These are phyloP conservation scores for Papiliotrema flavescens DNA, from an alignment of 1,284 basidiomycete genomes.

Conservation along the genomic window DNA sequence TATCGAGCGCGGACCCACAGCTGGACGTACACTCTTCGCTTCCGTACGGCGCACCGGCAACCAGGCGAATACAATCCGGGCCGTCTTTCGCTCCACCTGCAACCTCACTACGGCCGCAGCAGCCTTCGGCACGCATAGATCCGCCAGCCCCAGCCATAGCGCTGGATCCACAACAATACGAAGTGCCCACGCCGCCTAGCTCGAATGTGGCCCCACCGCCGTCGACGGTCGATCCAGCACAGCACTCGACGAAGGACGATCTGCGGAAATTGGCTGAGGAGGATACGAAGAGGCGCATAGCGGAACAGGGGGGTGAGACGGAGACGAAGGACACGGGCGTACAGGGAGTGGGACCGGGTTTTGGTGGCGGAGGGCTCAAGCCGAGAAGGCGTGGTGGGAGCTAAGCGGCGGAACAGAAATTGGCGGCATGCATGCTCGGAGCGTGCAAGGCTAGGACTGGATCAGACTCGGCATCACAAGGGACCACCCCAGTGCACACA, in stretches of 20 bases:
- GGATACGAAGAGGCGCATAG: conserved; percentile 39
- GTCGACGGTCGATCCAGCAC: conserved; percentile 28
- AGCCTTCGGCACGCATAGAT: conserved; percentile 1
- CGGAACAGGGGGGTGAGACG: conserved; percentile 22
- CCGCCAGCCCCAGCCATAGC: not conserved
- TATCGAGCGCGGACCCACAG: not conserved
- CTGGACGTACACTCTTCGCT: not conserved
- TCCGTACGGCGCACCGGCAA: not conserved
- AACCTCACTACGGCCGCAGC: not conserved
- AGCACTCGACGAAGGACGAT: conserved; percentile 22
- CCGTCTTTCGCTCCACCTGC: conserved; percentile 13
- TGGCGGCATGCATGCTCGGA: no score
- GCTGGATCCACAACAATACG: conserved; percentile 4
- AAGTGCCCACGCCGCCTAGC: conserved; percentile 21
- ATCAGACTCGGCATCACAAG: no score
- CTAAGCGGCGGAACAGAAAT: no score
- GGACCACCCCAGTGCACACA: no score
- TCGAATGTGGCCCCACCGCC: conserved; percentile 23
- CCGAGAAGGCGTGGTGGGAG: conserved; percentile 10
- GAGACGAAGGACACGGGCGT: conserved; percentile 1
- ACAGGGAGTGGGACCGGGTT: not conserved
- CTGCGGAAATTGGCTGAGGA: conserved; percentile 39
- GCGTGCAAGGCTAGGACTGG: no score
- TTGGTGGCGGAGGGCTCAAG: conserved; percentile 4
- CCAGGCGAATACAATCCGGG: not conserved